phyloP scores from a whole-genome alignment of 2,329 filamentous ascomycete genomes.

The Fusarium keratoplasticum region DNA sequence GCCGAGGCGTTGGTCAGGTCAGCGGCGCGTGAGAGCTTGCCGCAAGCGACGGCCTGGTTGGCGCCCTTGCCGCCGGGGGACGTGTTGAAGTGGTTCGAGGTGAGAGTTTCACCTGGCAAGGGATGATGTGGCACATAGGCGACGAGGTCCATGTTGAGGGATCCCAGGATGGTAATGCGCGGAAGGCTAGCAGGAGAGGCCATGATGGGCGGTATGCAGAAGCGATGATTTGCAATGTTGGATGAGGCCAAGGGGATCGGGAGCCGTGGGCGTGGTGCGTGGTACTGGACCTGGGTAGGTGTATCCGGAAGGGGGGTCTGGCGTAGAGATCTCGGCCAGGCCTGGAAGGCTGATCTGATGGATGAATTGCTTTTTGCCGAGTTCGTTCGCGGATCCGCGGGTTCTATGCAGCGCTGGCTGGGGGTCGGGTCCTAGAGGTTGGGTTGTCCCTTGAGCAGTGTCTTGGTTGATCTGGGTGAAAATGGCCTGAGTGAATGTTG shows the following conservation, averaged over 20 bases:
- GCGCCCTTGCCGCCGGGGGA: slow-evolving; percentile 94
- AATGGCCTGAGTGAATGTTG: background rate
- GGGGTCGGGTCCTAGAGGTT: background rate
- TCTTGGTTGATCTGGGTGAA: background rate
- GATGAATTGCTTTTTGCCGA: slow-evolving; percentile 9
- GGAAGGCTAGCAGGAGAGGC: slow-evolving; percentile 40
- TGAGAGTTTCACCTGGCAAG: slow-evolving; percentile 86
- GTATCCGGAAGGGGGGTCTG: background rate
- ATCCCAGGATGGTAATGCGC: slow-evolving; percentile 86
- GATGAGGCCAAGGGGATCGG: slow-evolving; percentile 11
- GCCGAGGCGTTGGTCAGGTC: slow-evolving; percentile 50
- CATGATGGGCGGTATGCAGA: slow-evolving; percentile 28
- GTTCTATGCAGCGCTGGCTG: background rate
- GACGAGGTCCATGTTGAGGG: slow-evolving; percentile 94
- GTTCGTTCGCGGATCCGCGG: background rate
- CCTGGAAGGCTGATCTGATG: background rate
- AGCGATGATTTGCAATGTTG: background rate
- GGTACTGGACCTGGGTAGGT: background rate
- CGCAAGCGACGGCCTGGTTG: slow-evolving; percentile 93
- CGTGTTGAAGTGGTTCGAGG: slow-evolving; percentile 79
- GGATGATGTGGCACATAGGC: slow-evolving; percentile 89
- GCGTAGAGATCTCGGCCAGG: background rate
- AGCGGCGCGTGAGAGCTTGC: slow-evolving; percentile 76
- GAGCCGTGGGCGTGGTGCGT: slow-evolving; percentile 7
- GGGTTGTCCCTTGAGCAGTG: background rate